A percentile compares a stretch with the other conserved stretches of the same genome.
Evolutionary conservation across 495 filamentous ascomycete species (phyloP).

Genomic region (Aspergillus sclerotioniger): DNA sequence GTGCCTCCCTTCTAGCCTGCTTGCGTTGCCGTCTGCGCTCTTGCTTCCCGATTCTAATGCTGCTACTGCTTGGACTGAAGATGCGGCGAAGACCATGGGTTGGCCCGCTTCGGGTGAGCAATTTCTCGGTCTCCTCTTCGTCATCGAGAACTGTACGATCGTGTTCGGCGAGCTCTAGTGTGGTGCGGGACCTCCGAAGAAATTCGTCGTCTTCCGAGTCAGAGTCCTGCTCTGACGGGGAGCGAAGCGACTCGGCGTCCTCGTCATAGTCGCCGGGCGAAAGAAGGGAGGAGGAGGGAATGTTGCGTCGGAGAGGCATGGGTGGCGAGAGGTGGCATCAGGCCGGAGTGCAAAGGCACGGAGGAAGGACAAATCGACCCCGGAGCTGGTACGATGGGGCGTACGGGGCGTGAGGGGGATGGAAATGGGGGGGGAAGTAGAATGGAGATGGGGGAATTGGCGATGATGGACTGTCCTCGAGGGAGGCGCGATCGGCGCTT

Average conservation of each 20-base stretch:
- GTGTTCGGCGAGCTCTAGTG: slow-evolving; percentile 65
- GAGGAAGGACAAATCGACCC: slow-evolving; percentile 2
- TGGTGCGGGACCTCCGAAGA: slow-evolving; percentile 60
- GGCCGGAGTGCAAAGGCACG: not conserved
- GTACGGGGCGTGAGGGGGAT: not conserved
- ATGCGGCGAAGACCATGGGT: slow-evolving; percentile 49
- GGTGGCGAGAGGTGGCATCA: slow-evolving; percentile 6
- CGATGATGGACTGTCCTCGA: not conserved
- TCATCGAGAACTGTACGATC: slow-evolving; percentile 78
- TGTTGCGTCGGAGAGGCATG: slow-evolving; percentile 31
- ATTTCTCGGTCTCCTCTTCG: slow-evolving; percentile 82
- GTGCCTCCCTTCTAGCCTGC: slow-evolving; percentile 47
- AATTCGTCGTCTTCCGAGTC: slow-evolving; percentile 75
- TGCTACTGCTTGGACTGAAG: slow-evolving; percentile 40
- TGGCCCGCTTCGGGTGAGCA: slow-evolving; percentile 58
- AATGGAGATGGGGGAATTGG: slow-evolving; percentile 3
- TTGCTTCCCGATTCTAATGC: slow-evolving; percentile 58
- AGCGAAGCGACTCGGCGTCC: slow-evolving; percentile 63
- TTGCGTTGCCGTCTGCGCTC: slow-evolving; percentile 42
- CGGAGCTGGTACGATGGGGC: not conserved
- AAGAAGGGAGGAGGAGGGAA: slow-evolving; percentile 46
- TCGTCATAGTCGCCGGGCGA: slow-evolving; percentile 65
- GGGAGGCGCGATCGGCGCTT: not conserved
- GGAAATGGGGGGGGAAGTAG: slow-evolving; percentile 3
- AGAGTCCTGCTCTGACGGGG: slow-evolving; percentile 69